Evolutionary conservation across 1,139 yeast species (phyloP).

Genomic region (Schwanniomyces etchellsii): DNA sequence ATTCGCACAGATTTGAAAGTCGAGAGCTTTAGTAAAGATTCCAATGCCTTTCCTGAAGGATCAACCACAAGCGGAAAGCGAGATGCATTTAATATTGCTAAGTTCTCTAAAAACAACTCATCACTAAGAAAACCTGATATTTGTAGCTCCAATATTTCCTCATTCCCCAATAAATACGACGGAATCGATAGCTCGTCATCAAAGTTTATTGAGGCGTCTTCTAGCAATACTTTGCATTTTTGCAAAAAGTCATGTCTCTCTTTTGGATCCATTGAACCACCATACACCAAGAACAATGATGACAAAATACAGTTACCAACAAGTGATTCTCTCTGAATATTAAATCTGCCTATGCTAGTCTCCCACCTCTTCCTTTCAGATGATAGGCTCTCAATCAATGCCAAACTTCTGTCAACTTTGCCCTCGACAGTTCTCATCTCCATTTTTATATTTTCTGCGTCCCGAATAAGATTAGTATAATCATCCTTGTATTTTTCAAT

Average conservation of each 20-base stretch:
- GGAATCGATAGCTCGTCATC: constrained; percentile 30
- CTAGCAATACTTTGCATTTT: constrained; percentile 39
- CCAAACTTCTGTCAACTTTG: constrained; percentile 60
- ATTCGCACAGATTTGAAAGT: constrained; percentile 37
- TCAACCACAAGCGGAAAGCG: constrained; percentile 60
- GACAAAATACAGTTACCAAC: constrained; percentile 63
- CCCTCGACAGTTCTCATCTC: constrained; percentile 62
- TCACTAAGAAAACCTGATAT: constrained; percentile 51
- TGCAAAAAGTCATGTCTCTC: constrained; percentile 33
- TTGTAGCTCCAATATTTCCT: constrained; percentile 41
- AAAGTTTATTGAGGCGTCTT: constrained; percentile 31
- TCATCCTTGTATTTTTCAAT: constrained; percentile 63
- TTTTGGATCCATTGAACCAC: constrained; percentile 56
- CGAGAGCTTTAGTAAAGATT: constrained; percentile 29
- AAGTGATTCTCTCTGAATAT: constrained; percentile 37
- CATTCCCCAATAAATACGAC: constrained; percentile 34
- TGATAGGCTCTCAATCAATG: constrained; percentile 58
- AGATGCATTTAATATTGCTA: constrained; percentile 43
- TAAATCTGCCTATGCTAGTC: constrained; percentile 47
- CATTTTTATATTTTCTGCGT: constrained; percentile 65
- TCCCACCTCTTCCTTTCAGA: constrained; percentile 79
- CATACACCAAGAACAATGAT: constrained; percentile 58
- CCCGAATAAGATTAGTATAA: constrained; percentile 72
- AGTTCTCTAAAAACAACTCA: constrained; percentile 58
- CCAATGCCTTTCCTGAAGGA: constrained; percentile 52